Percentiles rank a stretch among this genome's conserved stretches.
Conservation (phyloP, 257 asterid species). For the Solanum paucissectum region DNA sequence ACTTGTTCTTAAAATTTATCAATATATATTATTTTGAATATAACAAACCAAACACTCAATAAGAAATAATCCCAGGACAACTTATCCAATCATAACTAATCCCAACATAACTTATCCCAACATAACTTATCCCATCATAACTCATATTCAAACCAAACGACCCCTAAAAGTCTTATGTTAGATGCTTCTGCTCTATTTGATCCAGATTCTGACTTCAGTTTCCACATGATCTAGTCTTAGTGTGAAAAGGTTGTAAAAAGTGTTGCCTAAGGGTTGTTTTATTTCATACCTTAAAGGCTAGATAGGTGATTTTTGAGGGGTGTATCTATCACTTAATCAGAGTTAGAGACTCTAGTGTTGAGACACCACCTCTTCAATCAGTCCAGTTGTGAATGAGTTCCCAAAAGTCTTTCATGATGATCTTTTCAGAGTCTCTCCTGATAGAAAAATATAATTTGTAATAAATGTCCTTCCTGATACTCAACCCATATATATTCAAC, state of each 20-base stretch:
- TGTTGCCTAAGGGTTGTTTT: background rate
- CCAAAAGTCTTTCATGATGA: background rate
- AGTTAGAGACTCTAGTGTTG: background rate
- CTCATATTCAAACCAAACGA: too few relatives aligned
- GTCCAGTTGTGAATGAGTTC: background rate
- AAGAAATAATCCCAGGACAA: too few relatives aligned
- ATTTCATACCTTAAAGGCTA: background rate
- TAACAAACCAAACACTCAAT: too few relatives aligned
- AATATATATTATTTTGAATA: too few relatives aligned
- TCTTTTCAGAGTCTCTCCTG: background rate
- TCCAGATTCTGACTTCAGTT: background rate
- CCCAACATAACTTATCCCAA: too few relatives aligned
- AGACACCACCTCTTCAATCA: background rate
- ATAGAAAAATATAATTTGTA: too few relatives aligned
- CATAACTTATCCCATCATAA: too few relatives aligned
- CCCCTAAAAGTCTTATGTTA: background rate
- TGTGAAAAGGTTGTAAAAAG: background rate
- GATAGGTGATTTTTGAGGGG: background rate
- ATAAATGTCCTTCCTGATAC: background rate
- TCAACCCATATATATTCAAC: background rate
- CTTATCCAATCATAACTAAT: too few relatives aligned
- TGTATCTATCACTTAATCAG: background rate
- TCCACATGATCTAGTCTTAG: background rate
- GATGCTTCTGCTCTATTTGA: background rate
- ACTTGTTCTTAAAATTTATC: too few relatives aligned